Evolutionary conservation across 495 filamentous ascomycete species (phyloP).

Genomic region (Filosporella fistucella): DNA sequence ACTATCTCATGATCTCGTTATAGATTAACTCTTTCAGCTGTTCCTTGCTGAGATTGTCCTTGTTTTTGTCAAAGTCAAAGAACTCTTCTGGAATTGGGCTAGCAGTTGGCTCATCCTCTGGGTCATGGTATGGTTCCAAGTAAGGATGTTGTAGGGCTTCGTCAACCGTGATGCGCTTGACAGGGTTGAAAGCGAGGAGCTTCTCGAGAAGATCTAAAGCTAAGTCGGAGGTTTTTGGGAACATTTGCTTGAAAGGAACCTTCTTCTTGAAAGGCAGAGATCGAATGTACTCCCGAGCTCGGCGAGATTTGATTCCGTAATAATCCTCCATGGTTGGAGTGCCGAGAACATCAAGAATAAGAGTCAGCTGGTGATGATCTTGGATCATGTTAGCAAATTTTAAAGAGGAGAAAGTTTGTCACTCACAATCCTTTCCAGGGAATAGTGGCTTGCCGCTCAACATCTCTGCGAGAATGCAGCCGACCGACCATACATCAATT

Average conservation of each 20-base stretch:
- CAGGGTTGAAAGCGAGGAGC: slow-evolving; percentile 94
- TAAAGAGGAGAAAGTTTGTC: background rate
- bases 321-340: slow-evolving; percentile 99
- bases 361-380: slow-evolving; percentile 98
- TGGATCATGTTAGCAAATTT: slow-evolving; percentile 22
- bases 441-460: slow-evolving; percentile 97
- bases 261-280: slow-evolving; percentile 99
- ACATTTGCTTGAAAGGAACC: slow-evolving; percentile 94
- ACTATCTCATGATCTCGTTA: slow-evolving; percentile 96
- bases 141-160: slow-evolving; percentile 97
- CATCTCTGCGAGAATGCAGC: slow-evolving; percentile 99
- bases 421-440: slow-evolving; percentile 97
- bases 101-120: slow-evolving; percentile 96
- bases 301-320: slow-evolving; percentile 98
- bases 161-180: slow-evolving; percentile 97
- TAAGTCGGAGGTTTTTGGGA: slow-evolving; percentile 92
- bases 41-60: slow-evolving; percentile 97
- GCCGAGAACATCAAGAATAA: slow-evolving; percentile 96
- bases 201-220: slow-evolving; percentile 94
- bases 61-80: slow-evolving; percentile 99
- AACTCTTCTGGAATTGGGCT: slow-evolving; percentile 96
- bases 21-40: slow-evolving; percentile 96
- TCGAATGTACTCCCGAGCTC: slow-evolving; percentile 97
- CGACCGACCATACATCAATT: slow-evolving; percentile 99
- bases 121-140: slow-evolving; percentile 97